Base-by-base conservation (phyloP, 805 yeast species). In the Lipomyces mesembrius region DNA sequence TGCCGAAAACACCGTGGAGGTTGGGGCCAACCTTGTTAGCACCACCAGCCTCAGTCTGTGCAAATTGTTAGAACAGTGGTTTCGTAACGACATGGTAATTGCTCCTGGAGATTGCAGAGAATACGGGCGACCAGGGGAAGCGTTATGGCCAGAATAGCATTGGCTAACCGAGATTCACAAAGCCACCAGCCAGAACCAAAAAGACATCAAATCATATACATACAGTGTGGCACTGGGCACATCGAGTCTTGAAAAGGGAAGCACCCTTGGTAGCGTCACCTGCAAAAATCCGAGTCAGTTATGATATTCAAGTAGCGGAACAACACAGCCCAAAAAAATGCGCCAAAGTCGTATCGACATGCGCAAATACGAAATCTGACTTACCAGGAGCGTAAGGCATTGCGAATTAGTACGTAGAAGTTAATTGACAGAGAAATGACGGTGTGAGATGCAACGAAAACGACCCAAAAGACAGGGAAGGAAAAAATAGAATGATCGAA, bases 1-100 rank as follows among this genome's bases (percentile, higher is more conserved):
- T 92, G 78, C 96, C 96, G 73, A 95, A 85, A 75, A 95, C 83
- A 83, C 98, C 99, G 83, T 91, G 90, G 81, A 95, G 89, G 83
- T 94, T 95, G 80, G 99, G 99, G 82, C 99, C 99, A 77, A 94
- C 98, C 87, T 95, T 95, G 90, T 94, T 88, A 75, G 98, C 94
- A 72, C 97, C 98, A 79, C 97, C 97, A 71, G 84, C 85, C 82
- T 94, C 98, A 74, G 63, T 60, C 72, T 69, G 53, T 46, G 22
- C 22, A 32, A 29, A 27, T 49, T 62, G 57, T 53, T 39, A 53
- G 39, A 20, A 20, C 34, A 0, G 20, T 27, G 17, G 43, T 14
- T 14, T 12, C 14, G 27, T 25, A n/a, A 55, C 32, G 34, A n/a
- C 14, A 20, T 11, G 29, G 29, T 27, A n/a, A n/a, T 27, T 27